Percentiles rank a stretch among this genome's conserved stretches.
phyloP scores from a whole-genome alignment of 2,329 filamentous ascomycete genomes.

The Pezicula rhizophila region DNA sequence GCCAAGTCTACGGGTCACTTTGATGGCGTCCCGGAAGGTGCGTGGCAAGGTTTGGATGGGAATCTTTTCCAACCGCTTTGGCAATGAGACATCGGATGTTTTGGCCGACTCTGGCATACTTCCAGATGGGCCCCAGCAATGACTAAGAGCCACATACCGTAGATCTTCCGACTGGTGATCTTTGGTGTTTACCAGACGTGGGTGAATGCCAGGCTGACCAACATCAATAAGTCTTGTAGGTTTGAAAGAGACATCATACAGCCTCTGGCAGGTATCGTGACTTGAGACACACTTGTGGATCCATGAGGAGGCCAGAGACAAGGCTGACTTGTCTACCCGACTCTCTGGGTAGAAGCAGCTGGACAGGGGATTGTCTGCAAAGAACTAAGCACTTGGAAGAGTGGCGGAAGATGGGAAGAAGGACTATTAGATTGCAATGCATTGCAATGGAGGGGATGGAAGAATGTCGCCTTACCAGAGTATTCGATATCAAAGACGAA shows the following conservation, averaged over 20 bases:
- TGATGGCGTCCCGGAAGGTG: not conserved
- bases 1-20: not conserved
- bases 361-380: no score
- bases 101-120: not conserved
- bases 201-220: not conserved
- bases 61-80: not conserved
- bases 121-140: not conserved
- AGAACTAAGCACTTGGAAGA: no score
- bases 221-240: not conserved
- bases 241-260: not conserved
- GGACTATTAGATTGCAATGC: no score
- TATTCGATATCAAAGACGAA: no score
- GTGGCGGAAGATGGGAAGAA: no score
- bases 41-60: not conserved
- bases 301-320: not conserved
- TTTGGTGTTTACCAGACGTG: not conserved
- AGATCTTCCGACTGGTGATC: not conserved
- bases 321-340: no score
- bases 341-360: no score
- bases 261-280: not conserved
- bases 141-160: not conserved
- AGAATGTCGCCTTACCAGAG: no score
- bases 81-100: not conserved
- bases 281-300: not conserved
- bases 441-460: no score